Evolutionary conservation across 805 yeast species (phyloP), one percentile per base, ranked within the genome.

Genomic region (Cyberlindnera japonica): DNA sequence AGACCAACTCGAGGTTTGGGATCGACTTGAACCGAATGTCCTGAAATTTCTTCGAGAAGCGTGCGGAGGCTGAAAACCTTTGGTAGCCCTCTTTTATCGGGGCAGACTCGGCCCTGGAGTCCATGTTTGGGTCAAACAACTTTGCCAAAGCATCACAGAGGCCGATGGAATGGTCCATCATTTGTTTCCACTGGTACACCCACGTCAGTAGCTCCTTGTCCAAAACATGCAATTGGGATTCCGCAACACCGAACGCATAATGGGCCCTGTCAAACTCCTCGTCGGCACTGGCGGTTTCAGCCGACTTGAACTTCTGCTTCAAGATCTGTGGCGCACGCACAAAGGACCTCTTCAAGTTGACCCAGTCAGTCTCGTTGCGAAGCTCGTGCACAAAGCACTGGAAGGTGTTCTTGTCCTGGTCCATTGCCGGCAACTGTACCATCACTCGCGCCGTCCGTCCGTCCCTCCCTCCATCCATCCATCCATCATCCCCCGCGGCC

Each of bases 321-420:
- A 93, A 71, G 47, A 75, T 78, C 63, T 93, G 98, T 32, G 99
- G 99, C 5, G 96, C 95, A 50, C 96, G 70, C 30, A 79, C 78
- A 46, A 88, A 64, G 21, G 90, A 77, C 62, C 84, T 85, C 51
- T 83, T 84, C 46, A 88, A 63, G 32, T 52, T 52, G 24, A 52
- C 35, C 57, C 58, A 55, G 15, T 54, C 57, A 18, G 49, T 40
- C 32, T 53, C 55, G 16, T 47, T 57, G 18, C 56, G 47, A 4
- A 54, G 28, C 28, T 54, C 54, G 28, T 57, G 58, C 8, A 49
- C 43, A 26, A 45, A 40, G 37, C 59, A 55, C 27, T 53, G 58
- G 40, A 54, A 49, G 24, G 44, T 44, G 17, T 38, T 33, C 30
- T 49, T 48, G 14, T 19, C 28, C 24, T 21, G 24, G 16, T 29